Percentiles rank a stretch among this genome's conserved stretches.
phyloP scores from a whole-genome alignment of 805 yeast species.

The Candida easanensis region DNA sequence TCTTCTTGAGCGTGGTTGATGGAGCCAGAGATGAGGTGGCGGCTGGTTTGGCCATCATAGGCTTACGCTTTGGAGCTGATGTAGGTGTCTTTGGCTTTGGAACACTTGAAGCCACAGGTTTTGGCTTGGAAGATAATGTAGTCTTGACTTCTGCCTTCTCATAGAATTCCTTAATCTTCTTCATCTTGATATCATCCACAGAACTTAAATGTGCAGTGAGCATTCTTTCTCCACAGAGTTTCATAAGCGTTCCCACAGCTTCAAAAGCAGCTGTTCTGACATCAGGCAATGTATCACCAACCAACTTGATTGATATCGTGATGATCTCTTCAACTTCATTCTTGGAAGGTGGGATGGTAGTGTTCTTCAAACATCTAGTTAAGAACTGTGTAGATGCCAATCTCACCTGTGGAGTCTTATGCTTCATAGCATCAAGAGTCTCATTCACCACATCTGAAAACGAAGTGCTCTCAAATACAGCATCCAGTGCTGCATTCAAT shows the following conservation, averaged over 20 bases:
- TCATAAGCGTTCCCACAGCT: conserved; percentile 77
- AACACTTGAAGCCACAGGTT: conserved; percentile 18
- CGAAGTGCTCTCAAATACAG: conserved; percentile 51
- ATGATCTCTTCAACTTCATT: conserved; percentile 57
- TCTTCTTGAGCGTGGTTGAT: conserved; percentile 15
- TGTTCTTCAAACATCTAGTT: conserved; percentile 55
- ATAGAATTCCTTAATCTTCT: conserved; percentile 60
- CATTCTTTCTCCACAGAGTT: conserved; percentile 73
- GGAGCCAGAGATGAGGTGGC: conserved; percentile 9
- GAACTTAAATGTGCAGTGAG: conserved; percentile 57
- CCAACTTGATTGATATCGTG: conserved; percentile 55
- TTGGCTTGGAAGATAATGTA: conserved; percentile 29
- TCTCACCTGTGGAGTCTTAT: conserved; percentile 82
- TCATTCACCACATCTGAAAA: conserved; percentile 58
- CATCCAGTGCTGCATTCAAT: conserved; percentile 61
- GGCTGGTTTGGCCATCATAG: conserved; percentile 16
- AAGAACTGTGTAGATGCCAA: conserved; percentile 67
- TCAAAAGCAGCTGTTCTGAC: conserved; percentile 77
- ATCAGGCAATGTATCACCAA: conserved; percentile 81
- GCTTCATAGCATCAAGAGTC: conserved; percentile 55
- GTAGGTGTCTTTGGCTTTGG: conserved; percentile 18
- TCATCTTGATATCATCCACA: conserved; percentile 74
- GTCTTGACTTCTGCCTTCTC: conserved; percentile 56
- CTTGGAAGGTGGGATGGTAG: conserved; percentile 46
- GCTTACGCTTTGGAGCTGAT: conserved; percentile 12